Evolutionary conservation across 2,329 filamentous ascomycete genomes (phyloP).

Genomic region (Xylariaceae sp.): DNA sequence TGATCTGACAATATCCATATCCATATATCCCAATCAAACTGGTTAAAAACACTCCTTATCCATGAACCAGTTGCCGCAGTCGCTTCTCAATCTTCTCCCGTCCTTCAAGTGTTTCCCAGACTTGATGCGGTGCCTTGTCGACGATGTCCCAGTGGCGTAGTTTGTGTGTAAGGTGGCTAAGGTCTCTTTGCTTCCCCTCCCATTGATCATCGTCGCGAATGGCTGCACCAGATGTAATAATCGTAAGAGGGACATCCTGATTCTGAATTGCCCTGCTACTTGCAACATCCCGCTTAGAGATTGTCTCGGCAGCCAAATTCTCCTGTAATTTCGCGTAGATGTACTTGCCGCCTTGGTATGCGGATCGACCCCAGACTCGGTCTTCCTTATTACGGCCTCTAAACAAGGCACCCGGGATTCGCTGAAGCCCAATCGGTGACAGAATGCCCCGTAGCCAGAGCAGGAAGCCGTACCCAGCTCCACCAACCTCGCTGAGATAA

Average conservation of each 20-base stretch:
- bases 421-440: slow-evolving; percentile 81
- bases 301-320: slow-evolving; percentile 77
- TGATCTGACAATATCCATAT: background rate
- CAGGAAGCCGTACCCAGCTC: slow-evolving; percentile 68
- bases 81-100: slow-evolving; percentile 74
- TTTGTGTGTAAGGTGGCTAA: slow-evolving; percentile 75
- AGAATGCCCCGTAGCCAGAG: slow-evolving; percentile 85
- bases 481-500: slow-evolving; percentile 64
- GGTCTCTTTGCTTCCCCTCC: slow-evolving; percentile 79
- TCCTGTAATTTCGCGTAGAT: slow-evolving; percentile 93
- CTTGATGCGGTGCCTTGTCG: slow-evolving; percentile 75
- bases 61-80: slow-evolving; percentile 61
- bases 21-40: background rate
- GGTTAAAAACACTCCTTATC: slow-evolving; percentile 1
- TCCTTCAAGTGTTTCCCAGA: slow-evolving; percentile 76
- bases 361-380: slow-evolving; percentile 75
- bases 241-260: slow-evolving; percentile 67
- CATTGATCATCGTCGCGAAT: slow-evolving; percentile 65
- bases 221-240: slow-evolving; percentile 78
- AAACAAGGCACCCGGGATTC: slow-evolving; percentile 76
- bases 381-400: slow-evolving; percentile 75
- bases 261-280: slow-evolving; percentile 77
- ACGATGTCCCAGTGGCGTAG: slow-evolving; percentile 84
- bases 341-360: slow-evolving; percentile 76
- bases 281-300: slow-evolving; percentile 78